A percentile compares a stretch with the other conserved stretches of the same genome.
phyloP scores from a whole-genome alignment of 164 flowering plant species.

The Stephania cephalantha region DNA sequence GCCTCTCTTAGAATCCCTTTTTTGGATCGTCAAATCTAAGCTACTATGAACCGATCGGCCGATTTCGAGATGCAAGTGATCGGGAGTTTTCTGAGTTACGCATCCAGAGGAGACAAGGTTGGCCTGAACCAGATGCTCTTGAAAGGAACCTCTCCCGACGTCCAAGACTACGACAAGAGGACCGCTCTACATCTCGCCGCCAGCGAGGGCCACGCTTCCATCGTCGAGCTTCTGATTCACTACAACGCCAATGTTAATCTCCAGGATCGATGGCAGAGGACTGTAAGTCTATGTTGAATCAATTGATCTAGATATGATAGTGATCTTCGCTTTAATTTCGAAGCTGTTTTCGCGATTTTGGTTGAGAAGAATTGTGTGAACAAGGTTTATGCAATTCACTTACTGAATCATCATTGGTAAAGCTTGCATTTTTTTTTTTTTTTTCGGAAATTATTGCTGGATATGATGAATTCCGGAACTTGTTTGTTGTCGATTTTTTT shows the following conservation, averaged over 20 bases:
- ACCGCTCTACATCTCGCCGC: slow-evolving; percentile 70
- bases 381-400: too few species aligned
- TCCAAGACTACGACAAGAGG: slow-evolving; percentile 51
- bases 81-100: slow-evolving; percentile 55
- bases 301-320: too few species aligned
- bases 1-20: not conserved
- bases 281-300: slow-evolving; percentile 29
- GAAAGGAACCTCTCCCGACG: slow-evolving; percentile 42
- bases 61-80: slow-evolving; percentile 51
- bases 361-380: too few species aligned
- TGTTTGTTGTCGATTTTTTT: too few species aligned
- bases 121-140: slow-evolving; percentile 53
- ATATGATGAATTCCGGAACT: too few species aligned
- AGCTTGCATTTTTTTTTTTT: too few species aligned
- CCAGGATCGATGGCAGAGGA: slow-evolving; percentile 45
- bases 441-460: too few species aligned
- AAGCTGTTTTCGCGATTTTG: too few species aligned
- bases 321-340: too few species aligned
- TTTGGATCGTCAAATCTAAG: not conserved
- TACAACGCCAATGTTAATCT: slow-evolving; percentile 49
- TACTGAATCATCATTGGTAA: too few species aligned
- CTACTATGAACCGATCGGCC: slow-evolving; percentile 12
- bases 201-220: slow-evolving; percentile 56
- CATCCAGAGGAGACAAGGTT: slow-evolving; percentile 54
- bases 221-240: slow-evolving; percentile 50